Percentiles rank a stretch among this genome's conserved stretches.
Conservation (phyloP, 179 eudicot genomes). For the Drosera spatulata region DNA sequence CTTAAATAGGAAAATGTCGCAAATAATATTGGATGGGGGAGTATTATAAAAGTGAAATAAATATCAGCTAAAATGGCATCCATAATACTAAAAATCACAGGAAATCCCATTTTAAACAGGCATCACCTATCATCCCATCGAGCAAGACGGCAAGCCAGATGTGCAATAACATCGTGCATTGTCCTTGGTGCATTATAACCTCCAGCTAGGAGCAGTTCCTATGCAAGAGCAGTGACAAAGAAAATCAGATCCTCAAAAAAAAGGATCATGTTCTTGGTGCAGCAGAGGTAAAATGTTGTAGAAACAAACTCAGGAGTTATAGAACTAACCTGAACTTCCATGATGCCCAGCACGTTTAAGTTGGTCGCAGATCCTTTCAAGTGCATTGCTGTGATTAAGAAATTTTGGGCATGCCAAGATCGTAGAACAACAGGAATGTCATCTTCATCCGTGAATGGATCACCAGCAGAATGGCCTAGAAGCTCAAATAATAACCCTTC, state of each 20-base stretch:
- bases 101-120: too few species aligned
- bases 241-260: neutral
- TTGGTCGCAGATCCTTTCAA: conserved; percentile 65
- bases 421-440: conserved; percentile 87
- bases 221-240: conserved; percentile 3
- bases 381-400: conserved; percentile 70
- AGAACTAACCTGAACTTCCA: conserved; percentile 75
- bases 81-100: too few species aligned
- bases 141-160: conserved; percentile 75
- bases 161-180: conserved; percentile 73
- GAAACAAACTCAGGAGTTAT: neutral
- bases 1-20: too few species aligned
- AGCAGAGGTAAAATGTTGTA: too few species aligned
- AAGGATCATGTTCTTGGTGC: too few species aligned
- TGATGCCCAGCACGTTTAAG: conserved; percentile 76
- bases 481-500: conserved; percentile 93
- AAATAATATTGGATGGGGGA: too few species aligned
- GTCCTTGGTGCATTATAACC: conserved; percentile 67
- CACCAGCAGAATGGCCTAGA: conserved; percentile 90
- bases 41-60: too few species aligned
- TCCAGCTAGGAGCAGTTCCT: conserved; percentile 83
- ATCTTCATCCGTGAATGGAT: conserved; percentile 66
- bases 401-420: conserved; percentile 95
- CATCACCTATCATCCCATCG: conserved; percentile 94
- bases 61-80: neutral